Evolutionary conservation across 2,329 filamentous ascomycete genomes (phyloP), one percentile per base, ranked within the genome.

Genomic region (Pseudocercospora pini-densiflorae): DNA sequence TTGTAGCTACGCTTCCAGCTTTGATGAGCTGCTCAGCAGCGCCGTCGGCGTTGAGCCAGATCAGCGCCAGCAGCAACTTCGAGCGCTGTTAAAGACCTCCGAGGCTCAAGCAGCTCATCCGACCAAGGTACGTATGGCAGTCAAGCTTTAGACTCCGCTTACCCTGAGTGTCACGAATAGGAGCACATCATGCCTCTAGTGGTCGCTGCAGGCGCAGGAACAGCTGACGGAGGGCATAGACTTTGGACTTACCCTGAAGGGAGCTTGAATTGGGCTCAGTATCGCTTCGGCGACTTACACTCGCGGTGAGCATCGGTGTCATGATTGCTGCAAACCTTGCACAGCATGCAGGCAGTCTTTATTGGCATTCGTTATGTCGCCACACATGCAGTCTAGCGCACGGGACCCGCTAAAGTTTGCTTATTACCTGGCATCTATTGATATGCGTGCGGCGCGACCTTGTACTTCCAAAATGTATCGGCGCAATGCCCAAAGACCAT

Each of bases 401-500:
- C 14, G n/a, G 16, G 36, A 40, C 10, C 14, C 5, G 3, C 14
- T n/a, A 12, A n/a, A 14, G 9, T 16, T n/a, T n/a, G 36, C 16
- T 40, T 9, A 5, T n/a, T 14, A n/a, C 36, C 4, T 3, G 16
- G 21, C 58, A 21, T 14, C 47, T 47, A 66, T 21, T 51, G 61
- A 54, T 70, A 72, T n/a, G 70, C 66, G 58, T 70, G 61, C 23
- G 70, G 70, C 59, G 70, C 64, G 23, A 68, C 16, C 45, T 68
- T 61, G 51, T 70, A 71, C 33, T 68, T 67, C 64, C 67, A 70
- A 8, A 71, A 59, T 7, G 70, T 72, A 14, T 70, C 68, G 5
- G 53, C 65, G 55, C 71, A 72, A 55, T 73, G 71, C 14, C 71
- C 71, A 59, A 72, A 72, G 1, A 72, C 62, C 64, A 73, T 62